Base-by-base conservation (phyloP, 2,329 filamentous ascomycete species). In the Xylariaceae sp. region DNA sequence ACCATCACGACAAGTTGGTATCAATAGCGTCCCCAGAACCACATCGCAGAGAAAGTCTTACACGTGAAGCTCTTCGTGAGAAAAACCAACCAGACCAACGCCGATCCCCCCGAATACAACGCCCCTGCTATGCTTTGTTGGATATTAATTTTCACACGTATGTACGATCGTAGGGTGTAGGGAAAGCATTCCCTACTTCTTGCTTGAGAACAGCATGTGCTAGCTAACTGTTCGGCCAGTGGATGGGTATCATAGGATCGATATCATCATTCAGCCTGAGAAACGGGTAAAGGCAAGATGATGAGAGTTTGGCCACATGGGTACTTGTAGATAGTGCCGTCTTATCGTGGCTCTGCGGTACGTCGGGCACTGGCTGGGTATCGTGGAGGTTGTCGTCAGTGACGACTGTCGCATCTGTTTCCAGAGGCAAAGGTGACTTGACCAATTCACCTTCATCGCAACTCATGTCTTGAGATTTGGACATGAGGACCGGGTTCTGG, bases 401-500 rank as follows among this genome's bases (percentile, higher is more conserved):
- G 13, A 35, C 18, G 30, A 35, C 13, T 37, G 9, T 52, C 23
- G 15, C 15, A 18, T 44, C 45, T 30, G 7, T 37, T 52, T 55
- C 37, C 23, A 30, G 23, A 15, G 35, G 18, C 17, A n/a, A 13
- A 11, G 53, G 50, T 44, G 34, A 15, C 34, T 17, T 23, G 2
- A 10, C n/a, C 13, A 37, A 30, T 30, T 53, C 51, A 23, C 30
- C 13, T 11, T 55, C 30, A 13, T 23, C 15, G 4, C 4, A n/a
- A 30, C 10, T 51, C 17, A n/a, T 37, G 15, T 55, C 49, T 50
- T 42, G 52, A n/a, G 3, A 13, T 5, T 58, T 53, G 8, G 60
- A 45, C 17, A 60, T 30, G 8, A 80, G 71, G 17, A 87, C 71
- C 34, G 78, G 76, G 44, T 72, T 76, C 0, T 79, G 73, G 59